A percentile compares a stretch with the other conserved stretches of the same genome.
These are phyloP conservation scores for Rhynchospora breviuscula DNA, from an alignment of 176 grass and related monocot species.

Conservation along the genomic window DNA sequence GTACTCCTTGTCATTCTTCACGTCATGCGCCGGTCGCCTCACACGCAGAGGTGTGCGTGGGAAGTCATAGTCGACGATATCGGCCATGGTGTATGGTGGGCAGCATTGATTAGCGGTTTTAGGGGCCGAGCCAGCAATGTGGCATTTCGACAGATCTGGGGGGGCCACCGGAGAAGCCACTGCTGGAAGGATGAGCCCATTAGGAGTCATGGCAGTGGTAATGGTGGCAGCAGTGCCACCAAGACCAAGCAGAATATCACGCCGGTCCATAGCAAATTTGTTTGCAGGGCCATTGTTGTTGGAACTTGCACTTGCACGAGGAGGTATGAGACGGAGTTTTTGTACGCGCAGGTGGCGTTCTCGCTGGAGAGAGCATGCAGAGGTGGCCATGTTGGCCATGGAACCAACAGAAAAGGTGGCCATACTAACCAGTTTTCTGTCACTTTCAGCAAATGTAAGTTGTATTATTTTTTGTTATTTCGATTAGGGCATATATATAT, in stretches of 20 bases:
- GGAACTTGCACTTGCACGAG: neutral
- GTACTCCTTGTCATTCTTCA: slow-evolving; percentile 31
- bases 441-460: neutral
- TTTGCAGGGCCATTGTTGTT: neutral
- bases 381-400: slow-evolving; percentile 10
- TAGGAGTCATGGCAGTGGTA: neutral
- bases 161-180: slow-evolving; percentile 14
- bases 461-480: neutral
- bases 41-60: slow-evolving; percentile 23
- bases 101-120: neutral
- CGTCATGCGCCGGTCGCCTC: slow-evolving; percentile 23
- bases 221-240: slow-evolving; percentile 10
- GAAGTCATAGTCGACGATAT: slow-evolving; percentile 11
- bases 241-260: slow-evolving; percentile 26
- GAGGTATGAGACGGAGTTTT: neutral
- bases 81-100: neutral
- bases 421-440: neutral
- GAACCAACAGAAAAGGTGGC: slow-evolving; percentile 14
- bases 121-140: neutral
- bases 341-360: neutral
- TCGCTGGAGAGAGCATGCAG: slow-evolving; percentile 30
- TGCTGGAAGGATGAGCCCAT: slow-evolving; percentile 14
- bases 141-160: slow-evolving; percentile 30
- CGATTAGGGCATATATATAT: neutral
- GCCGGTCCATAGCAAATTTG: slow-evolving; percentile 17